Percentiles rank a stretch among this genome's conserved stretches.
These are phyloP conservation scores for Fusarium decemcellulare DNA, from an alignment of 2,329 filamentous ascomycete genomes.

Conservation along the genomic window DNA sequence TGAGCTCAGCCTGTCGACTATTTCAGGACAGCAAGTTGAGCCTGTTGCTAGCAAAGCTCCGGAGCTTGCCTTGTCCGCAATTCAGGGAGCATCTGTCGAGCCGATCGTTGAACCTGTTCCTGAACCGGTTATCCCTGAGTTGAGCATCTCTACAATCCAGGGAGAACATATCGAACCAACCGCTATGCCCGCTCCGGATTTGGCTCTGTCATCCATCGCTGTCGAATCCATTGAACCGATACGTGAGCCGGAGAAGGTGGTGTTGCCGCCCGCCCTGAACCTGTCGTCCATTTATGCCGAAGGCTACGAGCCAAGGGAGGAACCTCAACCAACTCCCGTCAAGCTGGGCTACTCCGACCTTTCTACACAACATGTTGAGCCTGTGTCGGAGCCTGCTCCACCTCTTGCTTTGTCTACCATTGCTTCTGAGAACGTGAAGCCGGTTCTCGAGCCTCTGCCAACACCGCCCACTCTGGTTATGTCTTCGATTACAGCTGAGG, in stretches of 20 bases:
- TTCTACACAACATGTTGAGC: conserved; percentile 55
- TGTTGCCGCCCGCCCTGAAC: conserved; percentile 46
- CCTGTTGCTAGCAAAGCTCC: conserved; percentile 25
- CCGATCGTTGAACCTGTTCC: conserved; percentile 32
- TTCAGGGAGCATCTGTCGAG: conserved; percentile 43
- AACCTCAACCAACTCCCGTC: conserved; percentile 42
- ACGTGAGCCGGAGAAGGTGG: conserved; percentile 50
- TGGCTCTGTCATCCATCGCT: conserved; percentile 49
- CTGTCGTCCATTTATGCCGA: conserved; percentile 50
- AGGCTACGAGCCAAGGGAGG: conserved; percentile 53
- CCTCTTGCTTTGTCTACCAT: conserved; percentile 36
- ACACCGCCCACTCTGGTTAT: conserved; percentile 50
- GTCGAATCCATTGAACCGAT: conserved; percentile 51
- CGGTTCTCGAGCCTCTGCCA: conserved; percentile 44
- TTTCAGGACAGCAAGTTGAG: conserved; percentile 40
- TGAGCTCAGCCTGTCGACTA: conserved; percentile 33
- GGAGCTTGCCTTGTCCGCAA: conserved; percentile 34
- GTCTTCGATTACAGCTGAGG: conserved; percentile 54
- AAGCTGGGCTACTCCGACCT: conserved; percentile 54
- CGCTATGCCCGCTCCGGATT: conserved; percentile 35
- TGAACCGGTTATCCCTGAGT: conserved; percentile 19
- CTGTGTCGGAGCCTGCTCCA: conserved; percentile 46
- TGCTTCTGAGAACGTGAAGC: conserved; percentile 54
- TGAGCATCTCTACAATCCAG: conserved; percentile 41
- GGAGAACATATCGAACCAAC: conserved; percentile 45